Evolutionary conservation across 768 basidiomycete species (phyloP).

Genomic region (Rhodotorula taiwanensis): DNA sequence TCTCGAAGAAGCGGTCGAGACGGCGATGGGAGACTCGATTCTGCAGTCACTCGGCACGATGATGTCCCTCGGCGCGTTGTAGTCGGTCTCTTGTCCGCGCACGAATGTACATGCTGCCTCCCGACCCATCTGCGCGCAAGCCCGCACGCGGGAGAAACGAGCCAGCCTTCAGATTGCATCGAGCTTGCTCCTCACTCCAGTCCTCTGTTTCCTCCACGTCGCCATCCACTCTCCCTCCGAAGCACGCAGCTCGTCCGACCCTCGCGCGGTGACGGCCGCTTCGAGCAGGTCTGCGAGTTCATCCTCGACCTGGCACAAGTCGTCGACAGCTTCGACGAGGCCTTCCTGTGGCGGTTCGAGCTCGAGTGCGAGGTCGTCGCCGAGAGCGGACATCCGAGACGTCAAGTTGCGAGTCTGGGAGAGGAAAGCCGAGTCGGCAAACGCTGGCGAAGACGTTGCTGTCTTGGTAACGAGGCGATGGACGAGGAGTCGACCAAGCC

Average conservation of each 20-base stretch:
- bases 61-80: slow-evolving; percentile 24
- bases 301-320: slow-evolving; percentile 5
- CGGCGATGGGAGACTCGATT: slow-evolving; percentile 75
- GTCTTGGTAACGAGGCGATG: slow-evolving; percentile 5
- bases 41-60: slow-evolving; percentile 33
- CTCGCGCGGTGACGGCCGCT: background rate
- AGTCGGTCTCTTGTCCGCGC: background rate
- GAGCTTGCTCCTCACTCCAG: slow-evolving; percentile 5
- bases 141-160: too few relatives aligned
- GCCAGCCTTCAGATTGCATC: background rate
- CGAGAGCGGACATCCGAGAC: background rate
- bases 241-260: background rate
- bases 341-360: slow-evolving; percentile 23
- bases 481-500: slow-evolving; percentile 6
- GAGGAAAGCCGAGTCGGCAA: background rate
- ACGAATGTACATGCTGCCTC: background rate
- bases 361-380: slow-evolving; percentile 22
- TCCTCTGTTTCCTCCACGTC: slow-evolving; percentile 20
- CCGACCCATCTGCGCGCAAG: background rate
- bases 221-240: slow-evolving; percentile 13
- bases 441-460: background rate
- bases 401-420: background rate
- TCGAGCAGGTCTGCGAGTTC: background rate
- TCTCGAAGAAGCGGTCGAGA: slow-evolving; percentile 93
- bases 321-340: background rate